phyloP scores from a whole-genome alignment of 2,329 filamentous ascomycete species.

The Neofusicoccum sp. region DNA sequence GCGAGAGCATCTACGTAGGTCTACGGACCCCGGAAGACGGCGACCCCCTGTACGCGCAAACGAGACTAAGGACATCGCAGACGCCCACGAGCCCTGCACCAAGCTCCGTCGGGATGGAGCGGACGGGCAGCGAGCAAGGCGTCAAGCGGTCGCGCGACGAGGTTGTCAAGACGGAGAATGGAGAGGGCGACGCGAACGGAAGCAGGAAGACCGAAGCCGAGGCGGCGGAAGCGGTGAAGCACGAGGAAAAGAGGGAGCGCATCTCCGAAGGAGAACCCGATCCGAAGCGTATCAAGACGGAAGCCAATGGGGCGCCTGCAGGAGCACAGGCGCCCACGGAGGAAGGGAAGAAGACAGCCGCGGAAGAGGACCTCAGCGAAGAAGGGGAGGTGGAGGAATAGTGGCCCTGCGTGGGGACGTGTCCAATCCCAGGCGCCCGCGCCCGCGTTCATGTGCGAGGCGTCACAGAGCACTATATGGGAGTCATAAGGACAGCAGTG shows the following conservation, averaged over 20 bases:
- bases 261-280: constrained; percentile 10
- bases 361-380: constrained; percentile 38
- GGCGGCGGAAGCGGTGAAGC: not conserved
- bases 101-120: constrained; percentile 24
- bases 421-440: not conserved
- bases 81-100: constrained; percentile 22
- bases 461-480: not conserved
- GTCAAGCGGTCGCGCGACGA: constrained; percentile 23
- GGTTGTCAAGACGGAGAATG: constrained; percentile 16
- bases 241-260: not conserved
- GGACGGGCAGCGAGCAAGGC: constrained; percentile 28
- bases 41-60: constrained; percentile 28
- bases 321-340: constrained; percentile 1
- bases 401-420: constrained; percentile 7
- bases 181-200: constrained; percentile 21
- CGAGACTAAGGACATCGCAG: constrained; percentile 31
- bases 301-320: constrained; percentile 7
- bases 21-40: constrained; percentile 40
- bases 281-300: constrained; percentile 20
- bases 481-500: no score
- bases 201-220: constrained; percentile 1
- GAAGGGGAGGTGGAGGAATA: constrained; percentile 50
- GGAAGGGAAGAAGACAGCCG: constrained; percentile 14
- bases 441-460: not conserved
- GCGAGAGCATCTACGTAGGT: constrained; percentile 48